These are phyloP conservation scores for Coemansia sp. DNA, from an alignment of 192 early-diverging fungal genomes.

Conservation along the genomic window DNA sequence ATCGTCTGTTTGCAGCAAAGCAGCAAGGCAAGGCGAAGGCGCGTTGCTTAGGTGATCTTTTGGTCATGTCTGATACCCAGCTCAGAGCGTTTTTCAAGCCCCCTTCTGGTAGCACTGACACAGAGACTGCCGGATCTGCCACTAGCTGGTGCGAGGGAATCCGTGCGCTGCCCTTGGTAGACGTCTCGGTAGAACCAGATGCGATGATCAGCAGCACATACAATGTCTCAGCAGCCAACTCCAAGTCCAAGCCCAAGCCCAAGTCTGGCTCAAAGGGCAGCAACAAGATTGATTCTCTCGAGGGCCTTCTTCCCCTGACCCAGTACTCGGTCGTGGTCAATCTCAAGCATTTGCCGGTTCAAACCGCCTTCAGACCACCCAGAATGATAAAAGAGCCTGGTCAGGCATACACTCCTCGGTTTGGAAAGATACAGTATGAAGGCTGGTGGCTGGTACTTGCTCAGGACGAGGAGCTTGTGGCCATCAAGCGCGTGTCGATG, in stretches of 20 bases:
- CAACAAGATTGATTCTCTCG: conserved; percentile 18
- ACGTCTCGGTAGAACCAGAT: conserved; percentile 16
- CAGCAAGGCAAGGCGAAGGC: background rate
- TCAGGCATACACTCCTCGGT: conserved; percentile 77
- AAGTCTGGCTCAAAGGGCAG: background rate
- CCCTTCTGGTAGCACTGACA: background rate
- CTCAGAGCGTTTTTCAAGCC: conserved; percentile 13
- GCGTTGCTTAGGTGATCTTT: conserved; percentile 30
- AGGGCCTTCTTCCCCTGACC: conserved; percentile 24
- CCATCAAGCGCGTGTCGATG: conserved; percentile 76
- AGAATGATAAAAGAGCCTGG: conserved; percentile 40
- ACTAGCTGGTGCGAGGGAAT: conserved; percentile 35
- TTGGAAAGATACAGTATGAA: conserved; percentile 91
- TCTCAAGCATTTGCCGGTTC: conserved; percentile 19
- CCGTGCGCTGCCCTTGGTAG: conserved; percentile 36
- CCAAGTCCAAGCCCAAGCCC: background rate
- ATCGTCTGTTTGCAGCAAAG: background rate
- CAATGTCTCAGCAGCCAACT: background rate
- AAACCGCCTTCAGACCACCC: conserved; percentile 26
- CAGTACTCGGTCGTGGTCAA: conserved; percentile 54
- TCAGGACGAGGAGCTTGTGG: conserved; percentile 70
- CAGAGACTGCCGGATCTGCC: background rate
- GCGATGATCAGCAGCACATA: too few relatives aligned
- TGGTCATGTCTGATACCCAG: conserved; percentile 46
- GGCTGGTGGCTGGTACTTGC: conserved; percentile 91